Conservation (phyloP, 192 early-diverging fungal species). For the Fimicolochytrium jonesii region DNA sequence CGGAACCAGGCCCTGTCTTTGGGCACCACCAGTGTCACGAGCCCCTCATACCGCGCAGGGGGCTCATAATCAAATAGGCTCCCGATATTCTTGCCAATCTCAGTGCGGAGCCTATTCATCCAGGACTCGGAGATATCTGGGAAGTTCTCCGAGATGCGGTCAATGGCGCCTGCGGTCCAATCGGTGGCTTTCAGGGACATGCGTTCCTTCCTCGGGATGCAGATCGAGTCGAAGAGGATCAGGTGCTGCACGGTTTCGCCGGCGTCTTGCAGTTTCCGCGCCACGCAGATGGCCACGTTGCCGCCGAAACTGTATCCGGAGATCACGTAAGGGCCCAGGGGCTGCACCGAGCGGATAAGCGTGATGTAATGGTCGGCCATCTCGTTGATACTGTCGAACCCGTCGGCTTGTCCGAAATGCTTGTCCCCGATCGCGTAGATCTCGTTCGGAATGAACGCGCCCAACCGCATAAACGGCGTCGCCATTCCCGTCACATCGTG, state of each 20-base stretch:
- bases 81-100: conserved; percentile 5
- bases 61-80: not conserved
- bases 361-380: conserved; percentile 13
- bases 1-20: conserved; percentile 3
- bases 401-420: conserved; percentile 2
- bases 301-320: conserved; percentile 9
- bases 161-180: not conserved
- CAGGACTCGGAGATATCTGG: not conserved
- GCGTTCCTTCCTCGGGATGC: not conserved
- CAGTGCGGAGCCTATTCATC: not conserved
- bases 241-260: conserved; percentile 10
- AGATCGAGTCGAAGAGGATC: conserved; percentile 3
- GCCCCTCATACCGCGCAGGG: not conserved
- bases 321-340: conserved; percentile 7
- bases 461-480: not conserved
- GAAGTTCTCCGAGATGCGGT: conserved; percentile 1
- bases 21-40: conserved; percentile 5
- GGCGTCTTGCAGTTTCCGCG: not conserved
- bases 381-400: not conserved
- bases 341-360: conserved; percentile 4
- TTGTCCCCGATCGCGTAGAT: conserved; percentile 11
- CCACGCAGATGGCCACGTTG: conserved; percentile 5
- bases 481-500: conserved; percentile 19
- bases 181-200: not conserved
- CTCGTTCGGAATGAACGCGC: not conserved